Evolutionary conservation across 2,329 filamentous ascomycete genomes (phyloP), one percentile per base, ranked within the genome.

Genomic region (Emmonsiellopsis sp.): DNA sequence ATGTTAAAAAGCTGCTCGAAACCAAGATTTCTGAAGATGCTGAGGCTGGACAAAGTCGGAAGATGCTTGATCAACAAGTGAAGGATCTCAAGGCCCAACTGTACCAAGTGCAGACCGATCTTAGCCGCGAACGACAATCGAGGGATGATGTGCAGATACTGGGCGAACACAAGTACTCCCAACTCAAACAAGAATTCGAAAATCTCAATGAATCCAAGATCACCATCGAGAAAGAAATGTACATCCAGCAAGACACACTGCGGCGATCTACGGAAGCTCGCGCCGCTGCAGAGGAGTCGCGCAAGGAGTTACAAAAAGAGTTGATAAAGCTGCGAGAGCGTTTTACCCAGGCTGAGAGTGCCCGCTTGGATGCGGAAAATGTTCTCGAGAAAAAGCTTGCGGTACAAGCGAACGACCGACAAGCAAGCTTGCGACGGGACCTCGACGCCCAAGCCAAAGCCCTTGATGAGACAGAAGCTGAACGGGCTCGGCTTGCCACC

Each of bases 211-310:
- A 96, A 58, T 85, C 89, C 32, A 98, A 98, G 70, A 95, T 96
- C 62, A 95, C 85, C 46, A 95, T 98, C 58, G 92, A 98, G 70
- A 97, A 96, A 69, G 92, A 97, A 70, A 85, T 98, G 68, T 97
- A 97, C 66, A 86, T 88, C 5, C 92, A 97, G 65, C 91, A 96
- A 68, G 92, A 98, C 65, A 87, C 88, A 9, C 80, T 96, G 45
- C 84, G 93, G 39, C 83, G 92, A 52, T 88, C 90, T 9, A 88
- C 86, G 60, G 90, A 95, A 68, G 86, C 88, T 46, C 83, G 88
- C 34, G 78, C 84, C 5, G 81, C 83, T 5, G 88, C 88, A 0
- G 92, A 98, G 66, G 83, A 86, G 59, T 89, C 95, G 63, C 87
- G 91, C 2, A 93, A 95, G 63, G 88, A 95, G 52, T 86, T 93